Conservation (phyloP, 2,329 filamentous ascomycete genomes). For the Leptographium wingfieldii region DNA sequence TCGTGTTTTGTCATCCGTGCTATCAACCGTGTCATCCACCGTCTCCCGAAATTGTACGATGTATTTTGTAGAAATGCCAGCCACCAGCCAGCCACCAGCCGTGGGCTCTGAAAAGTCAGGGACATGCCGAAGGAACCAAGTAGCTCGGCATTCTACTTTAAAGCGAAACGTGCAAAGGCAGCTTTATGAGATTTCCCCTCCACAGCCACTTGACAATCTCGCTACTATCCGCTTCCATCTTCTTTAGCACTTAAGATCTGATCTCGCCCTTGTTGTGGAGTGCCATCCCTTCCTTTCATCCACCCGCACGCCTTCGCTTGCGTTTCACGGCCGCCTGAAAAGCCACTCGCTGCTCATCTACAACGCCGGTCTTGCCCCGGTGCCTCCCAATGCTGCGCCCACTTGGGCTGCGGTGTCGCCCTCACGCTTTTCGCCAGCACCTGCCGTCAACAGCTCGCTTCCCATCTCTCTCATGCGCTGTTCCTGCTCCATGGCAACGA, state of each 20-base stretch:
- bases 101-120: not conserved
- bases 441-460: constrained; percentile 52
- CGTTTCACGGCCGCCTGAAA: not conserved
- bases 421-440: constrained; percentile 23
- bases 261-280: too few relatives aligned
- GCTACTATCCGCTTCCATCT: not conserved
- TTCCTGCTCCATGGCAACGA: constrained; percentile 95
- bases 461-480: constrained; percentile 91
- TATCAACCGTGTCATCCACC: not conserved
- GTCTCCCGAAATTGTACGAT: not conserved
- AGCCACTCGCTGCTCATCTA: constrained; percentile 20
- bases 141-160: not conserved
- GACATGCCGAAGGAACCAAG: not conserved
- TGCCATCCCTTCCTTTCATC: not conserved
- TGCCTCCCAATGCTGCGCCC: constrained; percentile 34
- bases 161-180: not conserved
- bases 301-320: not conserved
- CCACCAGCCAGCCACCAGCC: too few relatives aligned
- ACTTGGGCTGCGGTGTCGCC: constrained; percentile 35
- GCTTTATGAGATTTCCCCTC: not conserved
- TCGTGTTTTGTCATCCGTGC: not conserved
- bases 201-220: not conserved
- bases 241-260: not conserved
- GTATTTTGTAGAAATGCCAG: not conserved
- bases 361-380: constrained; percentile 33